Evolutionary conservation across 805 yeast genomes (phyloP).

Genomic region (Ogataea degrootiae): DNA sequence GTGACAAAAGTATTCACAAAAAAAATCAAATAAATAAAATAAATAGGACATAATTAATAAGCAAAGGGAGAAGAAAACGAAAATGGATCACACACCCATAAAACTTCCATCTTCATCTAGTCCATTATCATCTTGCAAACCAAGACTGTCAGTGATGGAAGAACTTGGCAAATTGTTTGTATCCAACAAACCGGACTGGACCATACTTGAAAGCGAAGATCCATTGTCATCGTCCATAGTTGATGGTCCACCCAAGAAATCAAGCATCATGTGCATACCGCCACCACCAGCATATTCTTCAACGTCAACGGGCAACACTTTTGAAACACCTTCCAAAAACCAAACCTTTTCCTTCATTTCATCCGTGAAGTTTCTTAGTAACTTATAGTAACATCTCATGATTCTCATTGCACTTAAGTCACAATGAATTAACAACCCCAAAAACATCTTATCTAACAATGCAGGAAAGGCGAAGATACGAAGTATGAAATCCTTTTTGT

Average conservation of each 20-base stretch:
- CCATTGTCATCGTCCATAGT: constrained; percentile 38
- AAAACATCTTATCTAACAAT: constrained; percentile 71
- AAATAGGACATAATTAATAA: background rate
- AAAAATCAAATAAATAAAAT: background rate
- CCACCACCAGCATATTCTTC: constrained; percentile 90
- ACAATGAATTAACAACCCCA: constrained; percentile 74
- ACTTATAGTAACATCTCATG: constrained; percentile 81
- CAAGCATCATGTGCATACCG: constrained; percentile 89
- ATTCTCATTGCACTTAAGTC: constrained; percentile 87
- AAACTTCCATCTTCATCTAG: constrained; percentile 42
- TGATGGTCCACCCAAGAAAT: constrained; percentile 67
- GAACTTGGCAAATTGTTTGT: constrained; percentile 56
- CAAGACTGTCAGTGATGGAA: constrained; percentile 37
- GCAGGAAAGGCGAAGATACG: constrained; percentile 94
- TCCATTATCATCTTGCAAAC: constrained; percentile 47
- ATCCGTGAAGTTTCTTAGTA: constrained; percentile 74
- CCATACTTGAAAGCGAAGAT: constrained; percentile 31
- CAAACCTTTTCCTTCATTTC: constrained; percentile 88
- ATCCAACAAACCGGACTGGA: constrained; percentile 44
- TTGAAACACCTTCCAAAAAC: constrained; percentile 89
- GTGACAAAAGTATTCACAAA: background rate
- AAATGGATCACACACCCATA: constrained; percentile 13
- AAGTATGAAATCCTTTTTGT: constrained; percentile 79
- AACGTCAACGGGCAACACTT: constrained; percentile 85
- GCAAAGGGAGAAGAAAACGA: background rate